Conservation (phyloP, 192 early-diverging fungal genomes). For the Kappamyces sp. region DNA sequence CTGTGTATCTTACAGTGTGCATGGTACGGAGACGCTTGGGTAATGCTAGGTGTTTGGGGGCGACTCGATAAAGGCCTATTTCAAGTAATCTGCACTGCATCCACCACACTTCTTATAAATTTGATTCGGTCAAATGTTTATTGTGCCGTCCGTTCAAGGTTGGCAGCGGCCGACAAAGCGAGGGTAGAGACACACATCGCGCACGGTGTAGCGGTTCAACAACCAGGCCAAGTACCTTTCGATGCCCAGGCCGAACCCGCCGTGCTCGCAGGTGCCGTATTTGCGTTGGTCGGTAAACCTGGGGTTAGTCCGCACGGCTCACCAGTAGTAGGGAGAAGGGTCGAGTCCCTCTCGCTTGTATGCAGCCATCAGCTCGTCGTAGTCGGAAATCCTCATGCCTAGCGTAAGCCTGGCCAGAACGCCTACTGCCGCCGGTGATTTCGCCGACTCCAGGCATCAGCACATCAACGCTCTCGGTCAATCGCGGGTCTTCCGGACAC, state of each 20-base stretch:
- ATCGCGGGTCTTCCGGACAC: conserved; percentile 67
- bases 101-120: too few relatives aligned
- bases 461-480: conserved; percentile 96
- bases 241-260: conserved; percentile 94
- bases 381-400: conserved; percentile 35
- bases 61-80: conserved; percentile 14
- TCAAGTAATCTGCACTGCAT: neutral
- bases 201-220: conserved; percentile 80
- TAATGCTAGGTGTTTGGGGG: conserved; percentile 26
- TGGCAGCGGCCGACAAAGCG: conserved; percentile 80
- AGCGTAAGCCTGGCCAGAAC: conserved; percentile 65
- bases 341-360: conserved; percentile 90
- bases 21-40: conserved; percentile 47
- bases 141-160: conserved; percentile 45
- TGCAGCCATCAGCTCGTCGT: conserved; percentile 66
- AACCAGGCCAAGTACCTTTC: conserved; percentile 98
- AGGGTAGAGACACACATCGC: conserved; percentile 86
- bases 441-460: conserved; percentile 98
- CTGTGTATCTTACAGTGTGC: conserved; percentile 52
- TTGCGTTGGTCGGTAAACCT: conserved; percentile 92
- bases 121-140: too few relatives aligned
- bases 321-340: conserved; percentile 94
- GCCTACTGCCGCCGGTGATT: conserved; percentile 97
- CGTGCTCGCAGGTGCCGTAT: conserved; percentile 93
- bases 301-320: conserved; percentile 8